A percentile compares a stretch with the other conserved stretches of the same genome.
Evolutionary conservation across 2,329 filamentous ascomycete genomes (phyloP).

Genomic region (Arthrobotrys entomopaga): DNA sequence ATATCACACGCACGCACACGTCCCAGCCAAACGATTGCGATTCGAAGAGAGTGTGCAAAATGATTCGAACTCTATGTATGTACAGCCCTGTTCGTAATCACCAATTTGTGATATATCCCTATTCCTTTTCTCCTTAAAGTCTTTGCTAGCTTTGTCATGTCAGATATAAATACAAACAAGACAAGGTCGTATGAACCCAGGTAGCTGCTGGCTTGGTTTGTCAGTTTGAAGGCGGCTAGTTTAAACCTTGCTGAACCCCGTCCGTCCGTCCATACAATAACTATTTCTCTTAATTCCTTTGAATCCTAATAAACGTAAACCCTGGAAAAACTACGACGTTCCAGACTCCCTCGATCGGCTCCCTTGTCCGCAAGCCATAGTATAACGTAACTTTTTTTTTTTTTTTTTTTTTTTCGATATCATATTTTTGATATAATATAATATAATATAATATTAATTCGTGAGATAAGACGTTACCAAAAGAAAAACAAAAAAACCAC

Average conservation of each 20-base stretch:
- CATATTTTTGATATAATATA: no score
- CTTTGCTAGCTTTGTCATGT: conserved; percentile 15
- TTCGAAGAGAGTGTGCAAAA: background rate
- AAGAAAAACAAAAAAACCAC: no score
- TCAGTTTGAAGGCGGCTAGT: no score
- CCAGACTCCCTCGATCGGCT: conserved; percentile 1
- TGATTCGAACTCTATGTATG: no score
- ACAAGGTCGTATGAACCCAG: no score
- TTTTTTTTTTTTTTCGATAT: background rate
- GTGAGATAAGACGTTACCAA: no score
- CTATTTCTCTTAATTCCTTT: background rate
- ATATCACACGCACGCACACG: conserved; percentile 13
- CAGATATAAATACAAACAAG: no score
- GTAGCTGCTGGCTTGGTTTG: no score
- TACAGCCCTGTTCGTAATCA: conserved; percentile 1
- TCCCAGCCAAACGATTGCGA: background rate
- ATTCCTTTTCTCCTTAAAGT: conserved; percentile 19
- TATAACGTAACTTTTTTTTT: background rate
- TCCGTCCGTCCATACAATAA: no score
- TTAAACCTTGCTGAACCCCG: no score
- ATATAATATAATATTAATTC: no score
- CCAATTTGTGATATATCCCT: background rate
- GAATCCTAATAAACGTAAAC: conserved; percentile 22
- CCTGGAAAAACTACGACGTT: background rate
- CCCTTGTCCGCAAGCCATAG: background rate